Base-by-base conservation (phyloP, 164 flowering plant genomes). In the Berberis thunbergii region DNA sequence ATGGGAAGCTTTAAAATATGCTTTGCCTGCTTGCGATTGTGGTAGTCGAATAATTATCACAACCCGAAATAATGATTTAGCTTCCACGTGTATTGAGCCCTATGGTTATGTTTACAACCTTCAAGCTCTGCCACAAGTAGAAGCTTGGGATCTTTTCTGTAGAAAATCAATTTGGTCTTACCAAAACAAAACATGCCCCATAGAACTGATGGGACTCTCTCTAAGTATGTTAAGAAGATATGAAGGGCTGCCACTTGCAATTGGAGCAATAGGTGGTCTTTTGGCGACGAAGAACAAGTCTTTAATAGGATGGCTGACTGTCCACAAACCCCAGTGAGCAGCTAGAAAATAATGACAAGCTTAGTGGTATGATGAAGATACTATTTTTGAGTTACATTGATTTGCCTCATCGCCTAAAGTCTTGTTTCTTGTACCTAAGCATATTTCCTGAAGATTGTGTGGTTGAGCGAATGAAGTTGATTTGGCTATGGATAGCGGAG, bases 401-500 rank as follows among this genome's bases (percentile, higher is more conserved):
- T 42, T 42, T 72, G 44, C 68, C 71, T 3, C 60, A 54, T 64
- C 7, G 57, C 26, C 70, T 71, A 0, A 71, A 66, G 44, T 5
- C 57, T 43, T 71, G 74, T 59, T 42, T 52, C 12, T 4, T 66
- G 12, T 73, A 73, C 43, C 7, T 66, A 6, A 40, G 73, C 39
- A 55, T 67, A 2, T 66, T 66, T 26, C 73, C 76, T 1, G 70
- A 73, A 26, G 70, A 73, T 54, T 43, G 46, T 38, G 8, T 26
- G 11, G 65, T 73, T 11, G 45, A 41, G 1, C 9, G 49, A 2
- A 45, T 6, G 57, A 49, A 40, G 1, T 42, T 73, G 13, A 65
- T 69, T 43, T 60, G 61, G 1, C 46, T 61, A 7, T 73, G 72
- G 70, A 49, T 65, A 0, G 65, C 70, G 0, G 74, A 76, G 59